Conservation (phyloP, 805 yeast genomes). For the Candida fluviatilis region DNA sequence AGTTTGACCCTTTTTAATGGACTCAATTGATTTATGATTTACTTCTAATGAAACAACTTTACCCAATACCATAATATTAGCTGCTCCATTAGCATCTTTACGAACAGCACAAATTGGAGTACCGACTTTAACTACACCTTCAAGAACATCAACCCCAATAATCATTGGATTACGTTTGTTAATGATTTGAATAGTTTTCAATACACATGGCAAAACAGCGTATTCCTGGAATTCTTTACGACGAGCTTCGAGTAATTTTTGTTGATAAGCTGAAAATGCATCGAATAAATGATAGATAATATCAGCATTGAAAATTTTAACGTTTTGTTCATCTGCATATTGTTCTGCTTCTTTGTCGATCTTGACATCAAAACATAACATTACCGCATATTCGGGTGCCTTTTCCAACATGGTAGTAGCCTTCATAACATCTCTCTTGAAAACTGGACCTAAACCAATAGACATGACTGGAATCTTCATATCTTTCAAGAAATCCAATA, state of each 20-base stretch:
- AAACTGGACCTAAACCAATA: slow-evolving; percentile 96
- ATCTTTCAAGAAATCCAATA: slow-evolving; percentile 92
- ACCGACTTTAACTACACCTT: slow-evolving; percentile 85
- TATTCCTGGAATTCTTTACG: slow-evolving; percentile 82
- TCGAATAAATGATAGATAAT: slow-evolving; percentile 96
- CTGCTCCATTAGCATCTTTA: slow-evolving; percentile 72
- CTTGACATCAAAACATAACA: slow-evolving; percentile 97
- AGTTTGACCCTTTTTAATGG: slow-evolving; percentile 91
- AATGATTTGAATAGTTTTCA: slow-evolving; percentile 91
- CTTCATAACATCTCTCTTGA: slow-evolving; percentile 96
- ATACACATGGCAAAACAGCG: slow-evolving; percentile 93
- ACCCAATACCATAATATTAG: slow-evolving; percentile 72
- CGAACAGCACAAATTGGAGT: slow-evolving; percentile 96
- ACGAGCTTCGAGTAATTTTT: slow-evolving; percentile 80
- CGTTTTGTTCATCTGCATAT: slow-evolving; percentile 89
- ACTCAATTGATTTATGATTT: slow-evolving; percentile 78
- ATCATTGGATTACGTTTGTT: slow-evolving; percentile 99
- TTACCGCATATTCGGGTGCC: slow-evolving; percentile 93
- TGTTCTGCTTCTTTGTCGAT: slow-evolving; percentile 98
- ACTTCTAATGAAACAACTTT: slow-evolving; percentile 91
- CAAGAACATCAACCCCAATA: slow-evolving; percentile 95
- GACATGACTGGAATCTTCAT: slow-evolving; percentile 99
- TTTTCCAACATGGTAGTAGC: slow-evolving; percentile 95
- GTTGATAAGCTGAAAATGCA: slow-evolving; percentile 88
- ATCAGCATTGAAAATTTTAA: slow-evolving; percentile 92